Conservation (phyloP, 768 basidiomycete species). For the Mycena olivaceomarginata region DNA sequence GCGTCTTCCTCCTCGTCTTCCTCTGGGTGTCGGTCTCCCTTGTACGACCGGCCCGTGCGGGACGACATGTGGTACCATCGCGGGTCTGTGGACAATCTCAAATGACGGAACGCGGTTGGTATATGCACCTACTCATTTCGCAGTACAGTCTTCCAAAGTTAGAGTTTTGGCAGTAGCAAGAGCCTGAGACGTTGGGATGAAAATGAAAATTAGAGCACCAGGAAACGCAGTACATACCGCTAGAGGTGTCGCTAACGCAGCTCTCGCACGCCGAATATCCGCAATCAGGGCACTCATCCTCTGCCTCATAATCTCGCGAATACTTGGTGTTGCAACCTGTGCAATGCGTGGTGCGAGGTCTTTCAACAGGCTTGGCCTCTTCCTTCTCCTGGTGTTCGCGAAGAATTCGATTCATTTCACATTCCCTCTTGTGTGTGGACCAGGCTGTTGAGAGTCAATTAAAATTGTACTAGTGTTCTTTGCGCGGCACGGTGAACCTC, state of each 20-base stretch:
- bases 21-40: conserved; percentile 58
- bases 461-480: background rate
- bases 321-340: conserved; percentile 57
- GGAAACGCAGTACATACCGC: conserved; percentile 44
- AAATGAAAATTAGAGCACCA: background rate
- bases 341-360: conserved; percentile 50
- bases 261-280: conserved; percentile 58
- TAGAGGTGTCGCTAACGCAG: conserved; percentile 52
- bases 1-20: conserved; percentile 48
- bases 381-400: conserved; percentile 52
- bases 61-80: conserved; percentile 55
- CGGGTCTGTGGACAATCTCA: conserved; percentile 47
- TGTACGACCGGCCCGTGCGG: conserved; percentile 50
- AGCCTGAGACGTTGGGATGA: conserved; percentile 46
- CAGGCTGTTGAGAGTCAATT: conserved; percentile 45
- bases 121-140: conserved; percentile 44
- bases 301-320: conserved; percentile 34
- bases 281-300: conserved; percentile 57
- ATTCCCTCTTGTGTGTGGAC: conserved; percentile 57
- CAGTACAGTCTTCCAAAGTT: conserved; percentile 59
- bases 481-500: background rate
- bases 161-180: conserved; percentile 57
- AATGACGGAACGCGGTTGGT: background rate
- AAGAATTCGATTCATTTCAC: conserved; percentile 57
- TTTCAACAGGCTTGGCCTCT: conserved; percentile 49